Evolutionary conservation across 2,329 filamentous ascomycete species (phyloP), one percentile per base, ranked within the genome.

Genomic region (Ophiostoma montium): DNA sequence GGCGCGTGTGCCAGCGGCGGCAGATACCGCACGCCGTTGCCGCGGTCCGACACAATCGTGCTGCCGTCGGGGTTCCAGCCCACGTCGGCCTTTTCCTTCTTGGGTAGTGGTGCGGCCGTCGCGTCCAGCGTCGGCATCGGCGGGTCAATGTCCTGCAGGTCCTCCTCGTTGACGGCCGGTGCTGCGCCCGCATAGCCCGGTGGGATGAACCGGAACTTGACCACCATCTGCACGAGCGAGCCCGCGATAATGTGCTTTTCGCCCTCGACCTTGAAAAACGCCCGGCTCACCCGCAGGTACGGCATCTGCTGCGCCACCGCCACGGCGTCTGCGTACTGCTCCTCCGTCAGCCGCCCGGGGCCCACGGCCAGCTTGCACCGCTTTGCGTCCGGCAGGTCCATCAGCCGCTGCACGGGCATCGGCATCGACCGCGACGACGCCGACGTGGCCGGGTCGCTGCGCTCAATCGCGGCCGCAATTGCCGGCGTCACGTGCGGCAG

Each of bases 211-310:
- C 92, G 87, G 31, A 85, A 88, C 71, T 98, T 98, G 62, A 98
- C 80, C 47, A 98, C 87, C 30, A 98, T 82, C 54, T 89, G 90
- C 19, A 96, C 90, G 35, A 98, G 76, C 50, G 88, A 94, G 51
- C 84, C 86, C 7, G 92, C 89, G 31, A 90, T 94, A 60, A 98
- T 86, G 63, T 83, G 84, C 56, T 84, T 86, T 68, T 98, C 94
- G 61, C 92, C 92, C 47, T 87, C 82, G 42, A 98, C 94, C 72
- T 98, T 98, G 79, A 98, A 98, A 68, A 95, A 98, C 8, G 88
- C 86, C 68, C 88, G 94, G 60, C 87, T 86, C 11, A 98, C 80
- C 51, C 84, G 77, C 49, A 98, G 73, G 55, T 80, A 77, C 1
- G 92, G 92, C 27, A 98, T 74, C 66, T 95, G 86, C 58, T 80